These are phyloP conservation scores for Rhizopus delemar DNA, from an alignment of 371 early-diverging fungal species.

Conservation along the genomic window DNA sequence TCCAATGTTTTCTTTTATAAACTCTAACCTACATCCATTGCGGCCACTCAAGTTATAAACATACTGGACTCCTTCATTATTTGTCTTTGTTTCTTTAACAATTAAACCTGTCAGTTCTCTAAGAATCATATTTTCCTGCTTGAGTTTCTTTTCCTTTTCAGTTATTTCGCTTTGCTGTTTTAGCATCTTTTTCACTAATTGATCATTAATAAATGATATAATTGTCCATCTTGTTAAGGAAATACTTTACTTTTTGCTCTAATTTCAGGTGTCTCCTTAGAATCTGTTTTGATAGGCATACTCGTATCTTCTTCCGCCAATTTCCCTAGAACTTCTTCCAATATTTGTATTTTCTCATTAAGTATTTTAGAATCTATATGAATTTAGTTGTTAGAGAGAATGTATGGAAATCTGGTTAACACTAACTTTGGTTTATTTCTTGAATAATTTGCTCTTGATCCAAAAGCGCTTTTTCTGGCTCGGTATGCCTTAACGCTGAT, in stretches of 20 bases:
- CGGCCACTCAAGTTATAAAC: slow-evolving; percentile 21
- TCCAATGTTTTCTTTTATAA: neutral
- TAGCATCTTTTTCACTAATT: neutral
- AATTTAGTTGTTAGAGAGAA: neutral
- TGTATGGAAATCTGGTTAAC: neutral
- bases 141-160: slow-evolving; percentile 1
- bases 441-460: neutral
- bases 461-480: neutral
- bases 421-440: neutral
- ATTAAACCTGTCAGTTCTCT: slow-evolving; percentile 16
- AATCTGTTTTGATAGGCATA: slow-evolving; percentile 1
- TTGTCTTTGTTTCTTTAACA: slow-evolving; percentile 13
- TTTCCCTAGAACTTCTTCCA: neutral
- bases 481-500: neutral
- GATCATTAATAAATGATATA: neutral
- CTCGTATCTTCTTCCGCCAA: neutral
- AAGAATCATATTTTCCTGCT: neutral
- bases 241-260: neutral
- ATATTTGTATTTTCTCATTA: neutral
- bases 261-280: neutral
- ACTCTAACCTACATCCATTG: slow-evolving; percentile 22
- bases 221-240: neutral
- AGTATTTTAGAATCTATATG: neutral
- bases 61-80: slow-evolving; percentile 3
- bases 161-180: slow-evolving; percentile 2